Conservation (phyloP, 306 rosid genomes). For the Cucumis cinereus region DNA sequence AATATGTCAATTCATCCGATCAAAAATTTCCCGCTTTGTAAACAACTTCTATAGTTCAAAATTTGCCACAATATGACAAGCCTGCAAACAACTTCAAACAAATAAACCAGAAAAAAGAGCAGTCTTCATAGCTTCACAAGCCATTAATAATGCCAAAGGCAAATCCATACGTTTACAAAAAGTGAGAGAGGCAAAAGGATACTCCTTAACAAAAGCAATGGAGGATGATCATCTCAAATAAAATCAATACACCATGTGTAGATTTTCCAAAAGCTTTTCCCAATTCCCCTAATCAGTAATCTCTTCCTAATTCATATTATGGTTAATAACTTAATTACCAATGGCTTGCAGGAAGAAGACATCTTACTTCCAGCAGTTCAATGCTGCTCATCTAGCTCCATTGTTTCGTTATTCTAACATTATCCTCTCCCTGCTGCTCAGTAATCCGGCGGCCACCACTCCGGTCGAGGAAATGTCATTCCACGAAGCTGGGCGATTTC, state of each 20-base stretch:
- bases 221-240: not conserved
- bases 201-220: not conserved
- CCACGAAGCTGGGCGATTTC: not conserved
- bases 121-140: not conserved
- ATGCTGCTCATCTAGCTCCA: not conserved
- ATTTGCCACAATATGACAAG: not conserved
- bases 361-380: not conserved
- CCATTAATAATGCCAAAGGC: not conserved
- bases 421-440: not conserved
- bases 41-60: not conserved
- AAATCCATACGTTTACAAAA: not conserved
- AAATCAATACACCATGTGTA: not conserved
- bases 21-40: no score
- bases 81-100: not conserved
- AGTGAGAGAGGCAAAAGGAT: not conserved
- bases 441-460: slow-evolving; percentile 2
- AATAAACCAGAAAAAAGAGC: not conserved
- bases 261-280: not conserved
- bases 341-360: not conserved
- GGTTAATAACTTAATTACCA: not conserved
- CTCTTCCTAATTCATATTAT: not conserved
- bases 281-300: not conserved
- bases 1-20: no score
- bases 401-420: not conserved
- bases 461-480: slow-evolving; percentile 6